A percentile compares a stretch with the other conserved stretches of the same genome.
Conservation (phyloP, 306 rosid species). For the Albizia julibrissin region DNA sequence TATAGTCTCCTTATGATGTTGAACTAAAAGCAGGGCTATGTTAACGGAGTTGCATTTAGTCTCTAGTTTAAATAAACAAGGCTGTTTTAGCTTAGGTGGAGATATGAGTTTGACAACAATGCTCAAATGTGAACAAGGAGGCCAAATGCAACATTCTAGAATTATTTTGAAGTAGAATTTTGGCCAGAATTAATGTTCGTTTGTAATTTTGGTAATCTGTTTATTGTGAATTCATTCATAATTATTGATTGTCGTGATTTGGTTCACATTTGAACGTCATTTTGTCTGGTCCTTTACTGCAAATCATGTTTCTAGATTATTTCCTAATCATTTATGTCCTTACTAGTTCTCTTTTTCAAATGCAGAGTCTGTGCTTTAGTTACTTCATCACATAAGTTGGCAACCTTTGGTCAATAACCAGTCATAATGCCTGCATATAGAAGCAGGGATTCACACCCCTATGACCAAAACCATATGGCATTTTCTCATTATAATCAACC, state of each 20-base stretch:
- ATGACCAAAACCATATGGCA: conserved; percentile 45
- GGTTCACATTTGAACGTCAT: neutral
- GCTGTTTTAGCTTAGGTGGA: neutral
- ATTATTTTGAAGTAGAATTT: neutral
- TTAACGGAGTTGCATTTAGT: neutral
- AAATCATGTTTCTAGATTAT: neutral
- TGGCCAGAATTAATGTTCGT: neutral
- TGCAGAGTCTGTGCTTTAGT: conserved; percentile 17
- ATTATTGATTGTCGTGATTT: neutral
- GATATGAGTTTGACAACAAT: neutral
- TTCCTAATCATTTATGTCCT: neutral
- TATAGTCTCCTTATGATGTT: neutral
- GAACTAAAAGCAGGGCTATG: neutral
- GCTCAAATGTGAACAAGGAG: neutral
- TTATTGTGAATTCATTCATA: neutral
- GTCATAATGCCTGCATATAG: conserved; percentile 57
- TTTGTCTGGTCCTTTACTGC: neutral
- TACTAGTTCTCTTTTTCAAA: neutral
- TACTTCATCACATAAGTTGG: neutral
- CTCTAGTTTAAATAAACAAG: neutral
- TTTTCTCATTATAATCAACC: conserved; percentile 32
- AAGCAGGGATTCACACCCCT: conserved; percentile 59
- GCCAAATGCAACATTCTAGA: neutral
- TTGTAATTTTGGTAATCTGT: neutral
- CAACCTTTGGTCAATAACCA: neutral